Percentiles rank a stretch among this genome's conserved stretches.
Evolutionary conservation across 306 rosid species (phyloP).

Genomic region (Gastrolobium bilobum): DNA sequence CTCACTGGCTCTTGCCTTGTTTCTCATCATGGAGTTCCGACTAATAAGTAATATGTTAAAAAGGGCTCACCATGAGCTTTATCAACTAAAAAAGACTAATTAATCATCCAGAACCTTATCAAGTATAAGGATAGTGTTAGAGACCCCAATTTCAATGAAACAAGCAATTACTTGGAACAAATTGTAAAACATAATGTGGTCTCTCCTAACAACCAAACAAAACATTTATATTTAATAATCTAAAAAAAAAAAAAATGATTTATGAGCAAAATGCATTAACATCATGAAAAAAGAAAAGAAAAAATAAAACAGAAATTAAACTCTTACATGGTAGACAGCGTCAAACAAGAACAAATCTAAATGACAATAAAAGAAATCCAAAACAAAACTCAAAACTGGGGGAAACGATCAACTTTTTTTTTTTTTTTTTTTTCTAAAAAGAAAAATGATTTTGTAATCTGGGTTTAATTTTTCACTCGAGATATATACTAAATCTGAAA

Average conservation of each 20-base stretch:
- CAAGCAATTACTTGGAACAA: slow-evolving; percentile 4
- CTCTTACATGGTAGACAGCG: too few species aligned
- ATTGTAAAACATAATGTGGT: neutral
- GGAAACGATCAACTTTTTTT: neutral
- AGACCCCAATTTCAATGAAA: neutral
- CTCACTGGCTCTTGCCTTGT: neutral
- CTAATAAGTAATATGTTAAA: neutral
- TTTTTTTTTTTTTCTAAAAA: too few species aligned
- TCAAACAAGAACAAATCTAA: neutral
- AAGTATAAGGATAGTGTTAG: neutral
- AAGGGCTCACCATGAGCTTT: neutral
- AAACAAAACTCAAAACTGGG: slow-evolving; percentile 1
- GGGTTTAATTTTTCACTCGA: neutral
- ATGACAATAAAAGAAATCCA: neutral
- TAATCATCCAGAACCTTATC: neutral
- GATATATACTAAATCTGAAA: neutral
- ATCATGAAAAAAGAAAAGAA: neutral
- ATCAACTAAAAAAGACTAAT: neutral
- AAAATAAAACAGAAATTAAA: too few species aligned
- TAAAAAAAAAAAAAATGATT: neutral
- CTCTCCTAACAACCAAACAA: neutral
- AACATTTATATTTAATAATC: neutral
- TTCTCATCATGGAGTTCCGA: neutral
- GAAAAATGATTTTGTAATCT: neutral
- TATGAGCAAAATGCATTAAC: neutral